Base-by-base conservation (phyloP, 257 asterid genomes). In the Plantago elongata region DNA sequence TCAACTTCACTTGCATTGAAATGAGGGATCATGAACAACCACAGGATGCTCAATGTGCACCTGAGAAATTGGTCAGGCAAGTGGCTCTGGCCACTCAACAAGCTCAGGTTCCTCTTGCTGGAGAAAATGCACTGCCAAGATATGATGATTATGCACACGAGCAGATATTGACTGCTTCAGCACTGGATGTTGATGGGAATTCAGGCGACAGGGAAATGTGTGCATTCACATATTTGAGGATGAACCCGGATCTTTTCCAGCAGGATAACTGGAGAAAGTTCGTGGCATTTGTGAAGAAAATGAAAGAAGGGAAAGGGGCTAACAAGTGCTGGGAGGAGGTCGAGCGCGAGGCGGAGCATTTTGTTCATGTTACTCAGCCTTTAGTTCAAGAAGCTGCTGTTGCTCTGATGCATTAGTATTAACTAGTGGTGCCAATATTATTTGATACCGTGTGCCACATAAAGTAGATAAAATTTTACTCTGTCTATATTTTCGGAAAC, bases 11-110 rank as follows among this genome's bases (percentile, higher is more conserved):
- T 0, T 93, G 99, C 60, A 73, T 93, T 15, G 99, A 93, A 68
- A 93, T 93, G 99, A 77, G 83, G 3, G 99, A 93, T 54, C 95
- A 89, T 10, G 99, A 93, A 69, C 97, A 93, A 57, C 99, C 99
- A 0, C 97, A 89, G 70, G 99, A 93, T 2, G 99, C 97, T 1
- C 64, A 45, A 1, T 93, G 99, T 38, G 91, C 94, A 0, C 99
- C 97, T 0, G 99, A 86, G 91, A 89, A 89, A 63, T 77, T 93
- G 42, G 97, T 93, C 7, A 61, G 75, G 67, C 97, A 93, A 65
- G 99, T 93, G 42, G 96, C 90, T 0, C 48, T 82, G 34, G 99
- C 99, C 22, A 82, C 97, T 8, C 88, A 74, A 37, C 77, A 82
- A 60, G 96, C 97, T 1, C 72, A 71, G 17, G 97, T 92, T 9